Percentiles rank a stretch among this genome's conserved stretches.
These are phyloP conservation scores for Puccinia polysora DNA, from an alignment of 1,284 basidiomycete genomes.

Conservation along the genomic window DNA sequence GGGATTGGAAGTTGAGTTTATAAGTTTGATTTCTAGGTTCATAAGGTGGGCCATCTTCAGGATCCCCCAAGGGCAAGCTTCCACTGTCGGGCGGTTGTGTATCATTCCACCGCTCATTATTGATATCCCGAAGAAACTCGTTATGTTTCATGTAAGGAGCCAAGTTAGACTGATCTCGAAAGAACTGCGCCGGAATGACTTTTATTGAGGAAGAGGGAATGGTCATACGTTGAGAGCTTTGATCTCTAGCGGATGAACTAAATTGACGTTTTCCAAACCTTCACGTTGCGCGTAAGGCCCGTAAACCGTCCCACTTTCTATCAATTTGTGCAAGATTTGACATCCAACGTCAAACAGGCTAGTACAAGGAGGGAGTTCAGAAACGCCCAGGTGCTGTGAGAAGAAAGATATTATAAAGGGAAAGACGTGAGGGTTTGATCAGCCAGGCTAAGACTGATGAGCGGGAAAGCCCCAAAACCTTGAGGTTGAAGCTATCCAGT, in stretches of 20 bases:
- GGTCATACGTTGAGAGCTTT: background rate
- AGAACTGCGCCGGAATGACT: slow-evolving; percentile 50
- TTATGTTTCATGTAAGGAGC: slow-evolving; percentile 51
- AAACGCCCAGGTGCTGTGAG: slow-evolving; percentile 48
- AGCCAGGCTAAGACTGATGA: no score
- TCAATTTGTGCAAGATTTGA: slow-evolving; percentile 47
- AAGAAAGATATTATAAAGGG: slow-evolving; percentile 45
- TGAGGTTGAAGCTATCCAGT: no score
- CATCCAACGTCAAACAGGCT: slow-evolving; percentile 48
- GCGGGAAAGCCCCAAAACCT: no score
- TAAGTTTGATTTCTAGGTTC: slow-evolving; percentile 48
- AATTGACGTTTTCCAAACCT: background rate
- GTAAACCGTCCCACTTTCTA: slow-evolving; percentile 31
- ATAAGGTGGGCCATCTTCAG: background rate
- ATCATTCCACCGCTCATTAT: slow-evolving; percentile 36
- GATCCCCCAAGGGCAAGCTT: background rate
- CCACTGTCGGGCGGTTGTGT: slow-evolving; percentile 19
- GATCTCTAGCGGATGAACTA: background rate
- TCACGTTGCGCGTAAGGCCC: slow-evolving; percentile 29
- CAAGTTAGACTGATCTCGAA: slow-evolving; percentile 50
- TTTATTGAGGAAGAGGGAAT: background rate
- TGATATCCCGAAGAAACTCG: slow-evolving; percentile 52
- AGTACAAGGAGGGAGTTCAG: slow-evolving; percentile 47
- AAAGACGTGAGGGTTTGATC: no score
- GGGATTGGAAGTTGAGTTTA: slow-evolving; percentile 48